These are phyloP conservation scores for Stipa capillata DNA, from an alignment of 176 grass and related monocot species.

Conservation along the genomic window DNA sequence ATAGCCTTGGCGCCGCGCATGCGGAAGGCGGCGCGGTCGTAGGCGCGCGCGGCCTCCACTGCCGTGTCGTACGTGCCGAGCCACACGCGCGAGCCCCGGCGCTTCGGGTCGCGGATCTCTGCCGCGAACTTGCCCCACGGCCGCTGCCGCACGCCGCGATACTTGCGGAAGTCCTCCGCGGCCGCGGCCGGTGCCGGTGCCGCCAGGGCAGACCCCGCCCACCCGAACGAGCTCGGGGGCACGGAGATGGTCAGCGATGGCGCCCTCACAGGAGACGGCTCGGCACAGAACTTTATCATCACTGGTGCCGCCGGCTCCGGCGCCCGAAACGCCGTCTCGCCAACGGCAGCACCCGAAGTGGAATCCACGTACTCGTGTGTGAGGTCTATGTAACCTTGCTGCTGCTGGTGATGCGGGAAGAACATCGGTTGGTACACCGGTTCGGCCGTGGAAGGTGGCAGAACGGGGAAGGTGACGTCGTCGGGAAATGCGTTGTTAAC, in stretches of 20 bases:
- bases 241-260: conserved; percentile 23
- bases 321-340: neutral
- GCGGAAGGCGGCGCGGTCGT: conserved; percentile 61
- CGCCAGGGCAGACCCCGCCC: neutral
- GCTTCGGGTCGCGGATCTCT: conserved; percentile 82
- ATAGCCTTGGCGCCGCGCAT: conserved; percentile 78
- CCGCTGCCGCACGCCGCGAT: conserved; percentile 61
- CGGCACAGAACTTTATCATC: conserved; percentile 33
- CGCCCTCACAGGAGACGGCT: conserved; percentile 7
- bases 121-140: conserved; percentile 86
- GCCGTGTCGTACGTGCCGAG: conserved; percentile 75
- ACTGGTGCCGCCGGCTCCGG: conserved; percentile 11
- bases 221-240: conserved; percentile 16
- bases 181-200: neutral
- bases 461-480: conserved; percentile 15
- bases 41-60: conserved; percentile 61
- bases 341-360: neutral
- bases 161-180: conserved; percentile 42
- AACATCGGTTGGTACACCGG: conserved; percentile 5
- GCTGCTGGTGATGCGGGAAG: conserved; percentile 4
- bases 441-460: neutral
- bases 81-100: conserved; percentile 63
- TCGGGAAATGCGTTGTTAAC: neutral
- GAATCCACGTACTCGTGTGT: neutral
- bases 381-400: conserved; percentile 6